Conservation (phyloP, 176 grass and related monocot species). For the Chloris gayana region DNA sequence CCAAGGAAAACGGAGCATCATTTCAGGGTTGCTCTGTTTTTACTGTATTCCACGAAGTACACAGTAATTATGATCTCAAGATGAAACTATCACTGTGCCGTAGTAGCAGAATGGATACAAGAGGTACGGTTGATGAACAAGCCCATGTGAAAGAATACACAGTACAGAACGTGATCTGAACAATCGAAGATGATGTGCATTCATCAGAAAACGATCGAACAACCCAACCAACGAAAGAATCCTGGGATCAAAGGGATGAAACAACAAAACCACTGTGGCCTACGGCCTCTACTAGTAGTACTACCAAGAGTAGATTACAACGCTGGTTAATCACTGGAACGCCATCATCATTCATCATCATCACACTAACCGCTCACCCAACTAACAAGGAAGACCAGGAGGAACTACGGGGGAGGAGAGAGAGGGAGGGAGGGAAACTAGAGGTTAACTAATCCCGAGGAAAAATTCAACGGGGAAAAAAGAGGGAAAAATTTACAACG, state of each 20-base stretch:
- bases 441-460: slow-evolving; percentile 48
- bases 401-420: background rate
- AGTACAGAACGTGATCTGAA: slow-evolving; percentile 11
- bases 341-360: slow-evolving; percentile 40
- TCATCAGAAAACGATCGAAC: slow-evolving; percentile 30
- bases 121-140: background rate
- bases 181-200: slow-evolving; percentile 38
- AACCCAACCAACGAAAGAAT: slow-evolving; percentile 41
- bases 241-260: background rate
- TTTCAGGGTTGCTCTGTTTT: background rate
- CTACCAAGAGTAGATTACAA: slow-evolving; percentile 31
- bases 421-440: slow-evolving; percentile 2
- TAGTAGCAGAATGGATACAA: background rate
- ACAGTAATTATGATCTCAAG: slow-evolving; percentile 21
- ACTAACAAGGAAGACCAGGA: slow-evolving; percentile 13
- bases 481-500: slow-evolving; percentile 51
- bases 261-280: slow-evolving; percentile 31
- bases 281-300: slow-evolving; percentile 10
- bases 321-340: slow-evolving; percentile 41
- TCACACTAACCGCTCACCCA: slow-evolving; percentile 50
- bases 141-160: background rate
- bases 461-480: background rate
- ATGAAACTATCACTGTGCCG: background rate
- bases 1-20: background rate
- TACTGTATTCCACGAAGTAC: slow-evolving; percentile 14